phyloP scores from a whole-genome alignment of 345 rosid species.

The Eucalyptus microcorys region DNA sequence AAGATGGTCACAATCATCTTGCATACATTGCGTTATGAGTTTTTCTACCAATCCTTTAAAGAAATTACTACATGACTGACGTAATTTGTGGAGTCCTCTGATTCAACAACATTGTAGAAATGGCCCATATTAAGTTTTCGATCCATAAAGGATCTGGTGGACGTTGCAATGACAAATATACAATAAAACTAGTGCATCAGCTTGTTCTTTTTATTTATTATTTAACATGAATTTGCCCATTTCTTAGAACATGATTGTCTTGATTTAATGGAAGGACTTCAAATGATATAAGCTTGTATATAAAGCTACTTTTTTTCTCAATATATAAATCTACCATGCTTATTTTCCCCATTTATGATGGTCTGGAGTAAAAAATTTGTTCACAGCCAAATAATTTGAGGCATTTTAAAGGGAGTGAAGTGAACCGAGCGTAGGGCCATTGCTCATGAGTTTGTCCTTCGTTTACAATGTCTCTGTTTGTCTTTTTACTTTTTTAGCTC shows the following conservation, averaged over 20 bases:
- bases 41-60: not conserved
- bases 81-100: not conserved
- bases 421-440: not conserved
- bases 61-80: not conserved
- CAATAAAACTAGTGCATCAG: not conserved
- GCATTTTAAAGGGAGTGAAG: not conserved
- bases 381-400: not conserved
- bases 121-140: not conserved
- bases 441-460: not conserved
- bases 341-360: not conserved
- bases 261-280: not conserved
- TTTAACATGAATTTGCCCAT: not conserved
- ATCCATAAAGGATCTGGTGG: not conserved
- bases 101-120: not conserved
- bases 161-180: not conserved
- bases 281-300: not conserved
- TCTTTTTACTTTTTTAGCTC: fast-evolving
- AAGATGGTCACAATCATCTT: not conserved
- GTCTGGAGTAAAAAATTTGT: not conserved
- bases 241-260: not conserved
- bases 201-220: too few species aligned
- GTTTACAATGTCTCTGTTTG: fast-evolving
- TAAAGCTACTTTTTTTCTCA: not conserved
- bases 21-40: not conserved
- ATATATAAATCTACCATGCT: too few species aligned